Percentiles rank a stretch among this genome's conserved stretches.
Evolutionary conservation across 768 basidiomycete genomes (phyloP).

Genomic region (Pleurotus djamor): DNA sequence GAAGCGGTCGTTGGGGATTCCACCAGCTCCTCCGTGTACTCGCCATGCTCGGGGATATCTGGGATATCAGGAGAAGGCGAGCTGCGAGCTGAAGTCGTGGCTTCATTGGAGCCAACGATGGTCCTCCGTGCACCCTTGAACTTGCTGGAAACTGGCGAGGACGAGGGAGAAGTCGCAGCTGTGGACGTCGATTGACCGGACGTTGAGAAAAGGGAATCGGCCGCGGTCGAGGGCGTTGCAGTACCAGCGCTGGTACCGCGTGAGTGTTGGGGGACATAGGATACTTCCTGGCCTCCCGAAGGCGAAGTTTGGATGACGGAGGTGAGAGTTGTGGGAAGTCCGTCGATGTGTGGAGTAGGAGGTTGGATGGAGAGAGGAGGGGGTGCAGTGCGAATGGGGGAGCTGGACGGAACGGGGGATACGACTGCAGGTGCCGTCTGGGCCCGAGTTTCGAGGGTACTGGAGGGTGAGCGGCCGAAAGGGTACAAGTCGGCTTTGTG

Average conservation of each 20-base stretch:
- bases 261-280: not conserved
- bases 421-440: not conserved
- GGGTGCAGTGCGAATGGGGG: not conserved
- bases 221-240: not conserved
- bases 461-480: not conserved
- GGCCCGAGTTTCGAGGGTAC: not conserved
- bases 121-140: not conserved
- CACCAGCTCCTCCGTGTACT: not conserved
- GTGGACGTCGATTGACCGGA: constrained; percentile 16
- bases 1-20: not conserved
- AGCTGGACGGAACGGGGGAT: not conserved
- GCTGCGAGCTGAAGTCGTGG: not conserved
- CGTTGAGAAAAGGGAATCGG: constrained; percentile 12
- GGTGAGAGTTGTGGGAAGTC: not conserved
- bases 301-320: not conserved
- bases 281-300: not conserved
- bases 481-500: constrained; percentile 15
- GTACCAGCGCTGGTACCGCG: not conserved
- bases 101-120: not conserved
- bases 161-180: not conserved
- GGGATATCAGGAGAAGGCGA: not conserved
- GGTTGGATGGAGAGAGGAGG: not conserved
- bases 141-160: not conserved
- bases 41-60: not conserved
- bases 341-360: not conserved